A percentile compares a stretch with the other conserved stretches of the same genome.
Evolutionary conservation across 177 flowering plant genomes (phyloP).

Genomic region (Vitis hybrid): DNA sequence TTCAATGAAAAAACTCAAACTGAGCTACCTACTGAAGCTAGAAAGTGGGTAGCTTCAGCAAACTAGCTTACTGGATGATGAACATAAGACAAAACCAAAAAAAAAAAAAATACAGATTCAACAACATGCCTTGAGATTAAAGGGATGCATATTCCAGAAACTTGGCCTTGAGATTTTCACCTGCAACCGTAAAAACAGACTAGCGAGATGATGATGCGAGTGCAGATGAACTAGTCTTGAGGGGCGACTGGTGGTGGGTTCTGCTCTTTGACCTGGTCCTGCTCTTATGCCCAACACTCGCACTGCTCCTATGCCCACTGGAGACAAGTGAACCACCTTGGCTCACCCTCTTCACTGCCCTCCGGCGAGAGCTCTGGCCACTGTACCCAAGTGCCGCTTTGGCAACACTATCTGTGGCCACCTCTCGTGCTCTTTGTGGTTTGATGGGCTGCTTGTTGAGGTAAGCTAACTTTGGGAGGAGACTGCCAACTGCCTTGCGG

Average conservation of each 20-base stretch:
- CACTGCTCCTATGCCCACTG: slow-evolving; percentile 32
- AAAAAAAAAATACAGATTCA: too few relatives aligned
- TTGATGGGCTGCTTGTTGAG: slow-evolving; percentile 87
- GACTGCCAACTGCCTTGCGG: slow-evolving; percentile 65
- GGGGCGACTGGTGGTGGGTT: slow-evolving; percentile 24
- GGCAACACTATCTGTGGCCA: slow-evolving; percentile 54
- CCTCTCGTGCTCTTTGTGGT: slow-evolving; percentile 72
- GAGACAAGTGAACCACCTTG: slow-evolving; percentile 35
- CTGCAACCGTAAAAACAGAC: neutral
- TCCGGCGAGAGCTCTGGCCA: slow-evolving; percentile 41
- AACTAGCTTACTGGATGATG: too few relatives aligned
- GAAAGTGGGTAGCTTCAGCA: too few relatives aligned
- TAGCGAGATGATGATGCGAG: slow-evolving; percentile 27
- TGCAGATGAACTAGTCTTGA: slow-evolving; percentile 23
- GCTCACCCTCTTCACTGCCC: slow-evolving; percentile 32
- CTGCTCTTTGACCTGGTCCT: slow-evolving; percentile 42
- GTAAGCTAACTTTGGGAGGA: slow-evolving; percentile 79
- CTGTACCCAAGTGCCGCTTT: slow-evolving; percentile 73
- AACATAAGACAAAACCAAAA: too few relatives aligned
- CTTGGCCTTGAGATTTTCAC: neutral
- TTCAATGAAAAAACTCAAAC: too few relatives aligned
- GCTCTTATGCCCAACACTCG: slow-evolving; percentile 31
- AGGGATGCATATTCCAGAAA: neutral
- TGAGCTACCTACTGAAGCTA: too few relatives aligned
- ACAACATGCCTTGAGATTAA: neutral